These are phyloP conservation scores for Pseudogymnoascus sp. DNA, from an alignment of 2,329 filamentous ascomycete genomes.

Conservation along the genomic window DNA sequence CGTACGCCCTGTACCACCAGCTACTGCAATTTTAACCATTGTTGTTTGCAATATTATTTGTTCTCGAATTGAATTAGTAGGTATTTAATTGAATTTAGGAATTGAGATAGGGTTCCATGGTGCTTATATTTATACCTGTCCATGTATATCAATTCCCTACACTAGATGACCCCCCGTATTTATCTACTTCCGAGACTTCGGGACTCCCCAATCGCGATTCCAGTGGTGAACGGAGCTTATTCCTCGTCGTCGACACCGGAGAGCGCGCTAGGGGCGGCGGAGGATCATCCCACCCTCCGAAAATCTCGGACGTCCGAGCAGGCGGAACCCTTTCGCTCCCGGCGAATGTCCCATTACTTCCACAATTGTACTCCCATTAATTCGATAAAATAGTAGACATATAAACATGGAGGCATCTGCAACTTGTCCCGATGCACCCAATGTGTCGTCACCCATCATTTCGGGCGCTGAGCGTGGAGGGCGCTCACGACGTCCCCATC, in stretches of 20 bases:
- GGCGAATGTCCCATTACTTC: background rate
- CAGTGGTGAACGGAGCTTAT: background rate
- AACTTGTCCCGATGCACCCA: background rate
- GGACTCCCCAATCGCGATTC: background rate
- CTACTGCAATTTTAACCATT: background rate
- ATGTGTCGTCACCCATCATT: background rate
- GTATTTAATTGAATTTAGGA: background rate
- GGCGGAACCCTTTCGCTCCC: background rate
- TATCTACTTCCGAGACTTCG: background rate
- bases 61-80: no score
- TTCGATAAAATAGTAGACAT: background rate
- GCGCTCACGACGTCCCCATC: conserved; percentile 20
- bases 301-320: background rate
- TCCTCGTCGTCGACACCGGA: background rate
- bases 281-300: background rate
- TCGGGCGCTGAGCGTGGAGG: background rate
- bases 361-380: background rate
- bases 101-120: background rate
- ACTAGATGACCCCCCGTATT: background rate
- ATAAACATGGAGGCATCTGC: background rate
- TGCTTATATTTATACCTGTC: background rate
- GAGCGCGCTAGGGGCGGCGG: background rate
- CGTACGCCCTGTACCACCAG: background rate
- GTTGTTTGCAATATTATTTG: background rate
- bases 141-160: background rate